Conservation (phyloP, 306 rosid species). For the Rubus idaeus region DNA sequence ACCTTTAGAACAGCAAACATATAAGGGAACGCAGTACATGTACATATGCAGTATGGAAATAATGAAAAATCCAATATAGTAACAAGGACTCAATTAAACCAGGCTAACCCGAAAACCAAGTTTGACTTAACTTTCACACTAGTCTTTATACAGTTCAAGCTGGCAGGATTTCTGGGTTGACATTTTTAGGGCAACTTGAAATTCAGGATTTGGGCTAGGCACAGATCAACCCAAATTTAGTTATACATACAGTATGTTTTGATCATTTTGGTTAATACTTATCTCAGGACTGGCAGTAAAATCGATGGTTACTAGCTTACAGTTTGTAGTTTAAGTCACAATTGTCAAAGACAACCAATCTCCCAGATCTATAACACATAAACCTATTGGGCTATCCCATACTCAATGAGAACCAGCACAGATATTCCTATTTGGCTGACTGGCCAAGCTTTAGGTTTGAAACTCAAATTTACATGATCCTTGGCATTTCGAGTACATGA, state of each 20-base stretch:
- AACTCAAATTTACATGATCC: not conserved
- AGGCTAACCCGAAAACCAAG: not conserved
- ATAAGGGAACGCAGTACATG: conserved; percentile 4
- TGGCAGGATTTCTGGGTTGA: not conserved
- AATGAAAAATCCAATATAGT: not conserved
- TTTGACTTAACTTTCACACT: not conserved
- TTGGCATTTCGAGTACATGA: not conserved
- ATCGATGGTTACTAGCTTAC: not conserved
- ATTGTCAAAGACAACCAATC: not conserved
- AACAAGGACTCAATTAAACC: not conserved
- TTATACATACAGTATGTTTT: not conserved
- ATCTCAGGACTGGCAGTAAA: not conserved
- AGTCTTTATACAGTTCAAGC: not conserved
- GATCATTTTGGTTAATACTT: not conserved
- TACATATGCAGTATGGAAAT: conserved; percentile 8
- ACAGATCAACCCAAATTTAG: not conserved
- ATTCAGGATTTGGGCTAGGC: not conserved
- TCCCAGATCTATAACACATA: not conserved
- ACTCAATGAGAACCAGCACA: not conserved
- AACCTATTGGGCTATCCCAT: not conserved
- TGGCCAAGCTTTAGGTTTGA: not conserved
- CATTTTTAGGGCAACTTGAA: not conserved
- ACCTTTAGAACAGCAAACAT: conserved; percentile 35
- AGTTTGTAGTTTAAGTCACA: not conserved
- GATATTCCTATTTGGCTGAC: not conserved